Percentiles rank a stretch among this genome's conserved stretches.
Conservation (phyloP, 2,329 filamentous ascomycete species). For the Claviceps sp. region DNA sequence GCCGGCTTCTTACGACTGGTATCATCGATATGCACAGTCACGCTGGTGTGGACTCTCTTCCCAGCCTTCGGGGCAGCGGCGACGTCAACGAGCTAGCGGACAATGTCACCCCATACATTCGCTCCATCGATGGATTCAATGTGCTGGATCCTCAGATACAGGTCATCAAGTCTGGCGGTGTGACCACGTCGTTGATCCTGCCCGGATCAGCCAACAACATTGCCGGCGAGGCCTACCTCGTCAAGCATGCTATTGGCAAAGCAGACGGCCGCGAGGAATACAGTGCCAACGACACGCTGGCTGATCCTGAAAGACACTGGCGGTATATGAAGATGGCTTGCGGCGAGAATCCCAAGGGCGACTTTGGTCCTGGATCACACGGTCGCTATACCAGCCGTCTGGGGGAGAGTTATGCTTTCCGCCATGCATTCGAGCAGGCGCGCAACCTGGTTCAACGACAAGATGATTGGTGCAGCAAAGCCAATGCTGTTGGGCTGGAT, state of each 20-base stretch:
- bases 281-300: constrained; percentile 49
- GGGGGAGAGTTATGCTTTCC: constrained; percentile 57
- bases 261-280: constrained; percentile 47
- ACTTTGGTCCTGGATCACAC: constrained; percentile 28
- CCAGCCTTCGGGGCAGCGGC: constrained; percentile 35
- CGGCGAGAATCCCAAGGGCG: constrained; percentile 53
- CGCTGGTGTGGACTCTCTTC: constrained; percentile 46
- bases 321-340: constrained; percentile 69
- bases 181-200: constrained; percentile 53
- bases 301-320: constrained; percentile 51
- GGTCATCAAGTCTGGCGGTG: constrained; percentile 60
- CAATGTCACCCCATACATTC: constrained; percentile 55
- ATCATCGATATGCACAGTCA: constrained; percentile 64
- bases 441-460: constrained; percentile 42
- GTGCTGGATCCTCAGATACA: constrained; percentile 51
- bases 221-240: constrained; percentile 54
- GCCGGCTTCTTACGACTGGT: constrained; percentile 49
- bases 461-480: constrained; percentile 54
- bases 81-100: constrained; percentile 52
- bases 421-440: constrained; percentile 54
- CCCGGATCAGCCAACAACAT: constrained; percentile 63
- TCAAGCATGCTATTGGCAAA: constrained; percentile 54
- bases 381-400: constrained; percentile 46
- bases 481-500: constrained; percentile 34
- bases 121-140: constrained; percentile 52